phyloP scores from a whole-genome alignment of 352 stramenopile genomes.

The Pythium rhizo-oryzae region DNA sequence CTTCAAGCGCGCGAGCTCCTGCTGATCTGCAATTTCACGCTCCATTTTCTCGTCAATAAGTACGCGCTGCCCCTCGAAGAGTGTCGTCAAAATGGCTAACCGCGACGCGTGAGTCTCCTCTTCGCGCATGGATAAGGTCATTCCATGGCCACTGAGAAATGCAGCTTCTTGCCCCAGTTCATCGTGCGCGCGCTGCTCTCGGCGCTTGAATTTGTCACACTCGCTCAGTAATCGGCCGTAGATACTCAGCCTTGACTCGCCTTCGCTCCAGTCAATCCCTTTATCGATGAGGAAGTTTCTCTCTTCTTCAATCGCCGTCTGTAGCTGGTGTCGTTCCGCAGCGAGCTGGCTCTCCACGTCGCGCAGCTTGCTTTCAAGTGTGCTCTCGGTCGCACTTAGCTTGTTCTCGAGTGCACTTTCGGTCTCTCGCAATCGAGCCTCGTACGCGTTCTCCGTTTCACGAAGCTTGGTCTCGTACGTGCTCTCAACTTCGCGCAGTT shows the following conservation, averaged over 20 bases:
- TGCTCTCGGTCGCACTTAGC: neutral
- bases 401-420: neutral
- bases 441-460: neutral
- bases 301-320: conserved; percentile 5
- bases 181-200: neutral
- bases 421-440: neutral
- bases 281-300: conserved; percentile 7
- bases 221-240: conserved; percentile 12
- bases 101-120: conserved; percentile 28
- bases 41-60: conserved; percentile 69
- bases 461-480: neutral
- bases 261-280: conserved; percentile 8
- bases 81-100: conserved; percentile 41
- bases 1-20: conserved; percentile 39
- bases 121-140: conserved; percentile 9
- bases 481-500: neutral
- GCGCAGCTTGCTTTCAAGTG: neutral
- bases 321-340: neutral
- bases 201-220: neutral
- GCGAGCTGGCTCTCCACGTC: neutral
- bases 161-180: conserved; percentile 20
- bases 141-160: conserved; percentile 7
- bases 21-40: conserved; percentile 40
- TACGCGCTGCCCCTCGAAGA: conserved; percentile 46
- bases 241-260: conserved; percentile 1